Evolutionary conservation across 106 monocot genomes (phyloP).

Genomic region (Allium fistulosum): DNA sequence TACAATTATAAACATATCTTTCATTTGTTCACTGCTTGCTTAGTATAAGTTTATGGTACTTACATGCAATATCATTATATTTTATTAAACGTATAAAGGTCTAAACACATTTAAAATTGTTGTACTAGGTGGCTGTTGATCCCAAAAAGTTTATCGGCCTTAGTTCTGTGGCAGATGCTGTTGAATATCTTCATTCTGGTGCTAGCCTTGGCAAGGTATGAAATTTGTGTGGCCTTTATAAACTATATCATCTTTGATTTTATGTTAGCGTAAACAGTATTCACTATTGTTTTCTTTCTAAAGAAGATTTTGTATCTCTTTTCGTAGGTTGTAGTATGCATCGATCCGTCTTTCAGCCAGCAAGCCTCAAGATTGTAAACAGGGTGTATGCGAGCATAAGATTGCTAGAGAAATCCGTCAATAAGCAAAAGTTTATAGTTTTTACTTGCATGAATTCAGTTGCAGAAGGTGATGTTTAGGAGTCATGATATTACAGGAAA

Average conservation of each 20-base stretch:
- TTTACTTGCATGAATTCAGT: neutral
- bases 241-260: neutral
- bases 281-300: neutral
- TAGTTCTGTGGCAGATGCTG: constrained; percentile 83
- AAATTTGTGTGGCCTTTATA: neutral
- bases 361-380: constrained; percentile 47
- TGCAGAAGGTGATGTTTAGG: too few species aligned
- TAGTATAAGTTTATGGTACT: neutral
- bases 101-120: neutral
- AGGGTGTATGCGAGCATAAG: neutral
- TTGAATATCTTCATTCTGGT: constrained; percentile 95
- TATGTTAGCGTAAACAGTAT: neutral
- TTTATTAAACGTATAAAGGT: neutral
- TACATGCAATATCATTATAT: neutral
- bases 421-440: neutral
- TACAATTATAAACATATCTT: neutral
- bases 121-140: constrained; percentile 67
- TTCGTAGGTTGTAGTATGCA: constrained; percentile 83
- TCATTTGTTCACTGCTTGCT: neutral
- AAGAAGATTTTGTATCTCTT: neutral
- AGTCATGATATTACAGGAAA: too few species aligned
- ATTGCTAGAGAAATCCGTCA: too few species aligned
- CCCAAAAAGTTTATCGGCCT: constrained; percentile 70
- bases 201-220: constrained; percentile 89
- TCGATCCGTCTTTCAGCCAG: constrained; percentile 65